These are phyloP conservation scores for Daldinia bambusicola DNA, from an alignment of 495 filamentous ascomycete species.

Conservation along the genomic window DNA sequence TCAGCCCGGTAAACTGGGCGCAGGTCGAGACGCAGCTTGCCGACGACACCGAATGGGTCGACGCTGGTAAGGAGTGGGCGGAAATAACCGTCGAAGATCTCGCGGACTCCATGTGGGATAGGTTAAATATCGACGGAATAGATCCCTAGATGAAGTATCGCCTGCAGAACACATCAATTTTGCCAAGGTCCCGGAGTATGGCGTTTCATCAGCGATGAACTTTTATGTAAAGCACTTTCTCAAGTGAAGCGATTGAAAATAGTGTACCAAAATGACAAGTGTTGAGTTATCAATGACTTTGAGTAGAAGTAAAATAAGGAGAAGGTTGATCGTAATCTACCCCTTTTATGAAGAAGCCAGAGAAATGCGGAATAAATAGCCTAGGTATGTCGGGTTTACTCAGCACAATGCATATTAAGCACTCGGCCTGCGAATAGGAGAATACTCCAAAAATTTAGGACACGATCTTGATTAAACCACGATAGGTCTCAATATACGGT, in stretches of 20 bases:
- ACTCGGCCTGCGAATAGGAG: not conserved
- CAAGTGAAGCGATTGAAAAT: constrained; percentile 11
- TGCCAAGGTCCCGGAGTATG: not conserved
- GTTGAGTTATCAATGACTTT: not conserved
- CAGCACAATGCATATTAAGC: not conserved
- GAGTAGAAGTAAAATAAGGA: not conserved
- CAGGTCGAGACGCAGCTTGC: constrained; percentile 3
- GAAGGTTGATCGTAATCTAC: not conserved
- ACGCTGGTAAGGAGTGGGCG: constrained; percentile 16
- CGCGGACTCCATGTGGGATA: not conserved
- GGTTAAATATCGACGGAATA: constrained; percentile 4
- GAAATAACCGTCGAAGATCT: constrained; percentile 16
- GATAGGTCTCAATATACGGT: not conserved
- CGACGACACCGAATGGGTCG: constrained; percentile 34
- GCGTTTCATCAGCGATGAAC: constrained; percentile 12
- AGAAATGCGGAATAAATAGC: not conserved
- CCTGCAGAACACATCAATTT: not conserved
- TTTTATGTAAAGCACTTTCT: constrained; percentile 6
- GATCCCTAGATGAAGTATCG: not conserved
- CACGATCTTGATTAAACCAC: not conserved
- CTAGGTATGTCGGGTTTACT: not conserved
- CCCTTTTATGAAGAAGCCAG: not conserved
- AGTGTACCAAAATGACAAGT: not conserved
- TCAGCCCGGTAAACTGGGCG: constrained; percentile 18
- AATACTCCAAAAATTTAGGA: not conserved